Conservation (phyloP, 306 rosid genomes). For the Begonia peltatifolia region DNA sequence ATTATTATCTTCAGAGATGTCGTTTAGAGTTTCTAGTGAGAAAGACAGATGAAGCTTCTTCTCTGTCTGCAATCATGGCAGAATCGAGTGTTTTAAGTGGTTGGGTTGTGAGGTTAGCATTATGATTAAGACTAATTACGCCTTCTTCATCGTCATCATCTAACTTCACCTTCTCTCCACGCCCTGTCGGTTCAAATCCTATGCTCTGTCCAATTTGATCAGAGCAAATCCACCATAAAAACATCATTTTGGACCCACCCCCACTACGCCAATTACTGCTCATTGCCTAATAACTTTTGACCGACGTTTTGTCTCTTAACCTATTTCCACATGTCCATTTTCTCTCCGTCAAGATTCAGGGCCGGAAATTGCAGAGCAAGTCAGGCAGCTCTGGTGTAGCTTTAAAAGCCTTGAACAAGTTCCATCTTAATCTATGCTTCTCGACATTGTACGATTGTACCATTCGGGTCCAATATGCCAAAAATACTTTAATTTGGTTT, state of each 20-base stretch:
- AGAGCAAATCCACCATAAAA: background rate
- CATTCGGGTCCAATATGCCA: too few species aligned
- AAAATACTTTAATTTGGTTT: too few species aligned
- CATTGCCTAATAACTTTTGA: background rate
- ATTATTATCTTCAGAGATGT: too few species aligned
- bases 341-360: background rate
- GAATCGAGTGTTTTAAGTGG: background rate
- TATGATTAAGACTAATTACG: background rate
- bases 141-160: too few species aligned
- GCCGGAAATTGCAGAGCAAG: too few species aligned
- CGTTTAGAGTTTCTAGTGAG: too few species aligned
- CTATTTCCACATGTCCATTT: background rate
- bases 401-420: too few species aligned
- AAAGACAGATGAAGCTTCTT: background rate
- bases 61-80: background rate
- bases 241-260: background rate
- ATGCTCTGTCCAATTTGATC: background rate
- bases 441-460: too few species aligned
- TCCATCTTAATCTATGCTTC: too few species aligned
- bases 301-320: background rate
- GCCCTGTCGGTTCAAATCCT: too few species aligned
- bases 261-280: background rate
- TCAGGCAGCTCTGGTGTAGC: too few species aligned
- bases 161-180: too few species aligned
- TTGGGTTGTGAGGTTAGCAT: constrained; percentile 1